Base-by-base conservation (phyloP, 2,329 filamentous ascomycete species). In the Chrysosphaeria jannelii region DNA sequence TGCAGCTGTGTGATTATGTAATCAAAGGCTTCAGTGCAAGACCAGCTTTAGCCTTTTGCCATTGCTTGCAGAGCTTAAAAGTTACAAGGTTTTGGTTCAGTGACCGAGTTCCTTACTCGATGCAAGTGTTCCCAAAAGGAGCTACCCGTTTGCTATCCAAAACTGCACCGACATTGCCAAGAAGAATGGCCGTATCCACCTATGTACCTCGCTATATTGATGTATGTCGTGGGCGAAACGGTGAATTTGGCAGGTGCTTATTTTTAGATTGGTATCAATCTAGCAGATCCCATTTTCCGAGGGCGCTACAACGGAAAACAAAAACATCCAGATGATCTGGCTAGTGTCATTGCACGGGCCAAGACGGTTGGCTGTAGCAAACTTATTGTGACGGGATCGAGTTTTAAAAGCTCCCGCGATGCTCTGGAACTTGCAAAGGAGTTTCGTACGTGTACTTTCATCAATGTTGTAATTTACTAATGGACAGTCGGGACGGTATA, bases 381-480 rank as follows among this genome's bases (percentile, higher is more conserved):
- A 37, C 60, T 97, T 36, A 81, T 97, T 50, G 60, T 93, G 16
- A 97, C 85, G 0, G 85, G 85, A 11, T 90, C 78, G 1, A 75
- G 85, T 39, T 53, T 93, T 23, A 50, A 53, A 24, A 78, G 79
- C 42, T 79, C 74, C 2, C 47, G 59, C 30, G 60, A 72, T 31
- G 78, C 76, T 1, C 46, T 90, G 7, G 47, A 65, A 20, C 52
- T 93, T 14, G 65, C 78, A 3, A 51, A 62, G 34, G 53, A 68
- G 33, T 67, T 81, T 39, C 64, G 74, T 81, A 48, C 29, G 64
- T 47, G 5, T 33, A 8, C 8, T n/a, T 9, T 6, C 14, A 16
- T n/a, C 9, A 26, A 32, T 23, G 15, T 21, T 12, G 17, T 12
- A 4, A 21, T 11, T 3, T 15, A 9, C 19, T 24, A 27, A 24